Percentiles rank a stretch among this genome's conserved stretches.
Evolutionary conservation across 495 filamentous ascomycete species (phyloP).

Genomic region (Xylaria telfairii): DNA sequence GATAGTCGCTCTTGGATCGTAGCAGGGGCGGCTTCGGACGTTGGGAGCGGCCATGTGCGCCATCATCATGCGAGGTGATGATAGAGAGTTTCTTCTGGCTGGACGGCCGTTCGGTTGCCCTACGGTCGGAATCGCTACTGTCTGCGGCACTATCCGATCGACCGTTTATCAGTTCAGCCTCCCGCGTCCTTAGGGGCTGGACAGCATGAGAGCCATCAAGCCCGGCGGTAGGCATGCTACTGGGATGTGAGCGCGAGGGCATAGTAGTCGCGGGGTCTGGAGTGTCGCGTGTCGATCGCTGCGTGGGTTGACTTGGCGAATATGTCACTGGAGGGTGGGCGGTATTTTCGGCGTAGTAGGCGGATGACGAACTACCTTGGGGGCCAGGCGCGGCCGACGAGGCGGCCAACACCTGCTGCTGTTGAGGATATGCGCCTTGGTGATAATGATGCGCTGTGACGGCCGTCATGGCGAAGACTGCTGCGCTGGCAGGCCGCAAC

Average conservation of each 20-base stretch:
- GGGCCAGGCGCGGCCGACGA: slow-evolving; percentile 4
- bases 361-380: slow-evolving; percentile 2
- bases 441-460: slow-evolving; percentile 22
- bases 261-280: slow-evolving; percentile 23
- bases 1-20: slow-evolving; percentile 76
- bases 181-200: slow-evolving; percentile 10
- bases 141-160: slow-evolving; percentile 35
- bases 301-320: slow-evolving; percentile 4
- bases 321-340: not conserved
- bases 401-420: not conserved
- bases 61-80: slow-evolving; percentile 34
- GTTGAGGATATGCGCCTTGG: slow-evolving; percentile 8
- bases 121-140: slow-evolving; percentile 35
- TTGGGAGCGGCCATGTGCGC: slow-evolving; percentile 32
- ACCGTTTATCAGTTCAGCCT: slow-evolving; percentile 27
- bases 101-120: slow-evolving; percentile 42
- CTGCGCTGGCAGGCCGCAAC: not conserved
- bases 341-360: slow-evolving; percentile 10
- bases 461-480: slow-evolving; percentile 23
- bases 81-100: slow-evolving; percentile 32
- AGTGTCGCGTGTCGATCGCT: slow-evolving; percentile 16
- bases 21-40: slow-evolving; percentile 63
- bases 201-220: not conserved
- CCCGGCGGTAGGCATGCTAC: slow-evolving; percentile 28
- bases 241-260: slow-evolving; percentile 32